These are phyloP conservation scores for Ceratocystis variospora DNA, from an alignment of 2,329 filamentous ascomycete genomes.

Conservation along the genomic window DNA sequence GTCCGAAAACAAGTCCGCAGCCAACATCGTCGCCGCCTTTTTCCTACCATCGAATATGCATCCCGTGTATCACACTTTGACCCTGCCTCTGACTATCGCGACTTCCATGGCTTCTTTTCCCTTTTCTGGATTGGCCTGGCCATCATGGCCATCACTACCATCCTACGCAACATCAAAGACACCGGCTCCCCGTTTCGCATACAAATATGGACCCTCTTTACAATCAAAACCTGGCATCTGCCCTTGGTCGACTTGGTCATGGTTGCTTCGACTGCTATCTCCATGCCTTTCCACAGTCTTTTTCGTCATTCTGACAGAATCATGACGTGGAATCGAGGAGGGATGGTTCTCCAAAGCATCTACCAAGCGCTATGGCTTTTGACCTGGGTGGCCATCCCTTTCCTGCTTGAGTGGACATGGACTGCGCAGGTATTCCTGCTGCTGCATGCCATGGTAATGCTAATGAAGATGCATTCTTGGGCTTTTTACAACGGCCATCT, in stretches of 20 bases:
- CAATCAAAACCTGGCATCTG: slow-evolving; percentile 76
- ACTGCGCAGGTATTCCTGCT: slow-evolving; percentile 92
- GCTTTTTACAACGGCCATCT: slow-evolving; percentile 97
- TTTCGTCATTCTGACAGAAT: slow-evolving; percentile 42
- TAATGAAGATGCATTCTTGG: slow-evolving; percentile 99
- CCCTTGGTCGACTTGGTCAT: slow-evolving; percentile 73
- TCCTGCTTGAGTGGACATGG: slow-evolving; percentile 83
- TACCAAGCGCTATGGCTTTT: slow-evolving; percentile 68
- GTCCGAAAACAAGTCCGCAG: slow-evolving; percentile 73
- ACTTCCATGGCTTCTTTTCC: slow-evolving; percentile 95
- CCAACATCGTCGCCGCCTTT: slow-evolving; percentile 68
- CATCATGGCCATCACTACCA: slow-evolving; percentile 94
- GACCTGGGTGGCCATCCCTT: slow-evolving; percentile 76
- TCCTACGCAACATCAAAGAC: slow-evolving; percentile 84
- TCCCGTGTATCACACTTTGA: slow-evolving; percentile 92
- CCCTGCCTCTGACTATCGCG: slow-evolving; percentile 74
- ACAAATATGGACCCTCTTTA: slow-evolving; percentile 78
- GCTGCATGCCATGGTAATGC: slow-evolving; percentile 74
- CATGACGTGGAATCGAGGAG: slow-evolving; percentile 60
- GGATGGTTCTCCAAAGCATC: slow-evolving; percentile 70
- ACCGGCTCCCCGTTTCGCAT: slow-evolving; percentile 76
- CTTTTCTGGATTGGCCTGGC: slow-evolving; percentile 95
- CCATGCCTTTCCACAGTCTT: slow-evolving; percentile 57
- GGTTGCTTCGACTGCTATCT: slow-evolving; percentile 60
- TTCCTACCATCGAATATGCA: slow-evolving; percentile 84